Evolutionary conservation across 1,284 basidiomycete species (phyloP).

Genomic region (Boletellus sp.): DNA sequence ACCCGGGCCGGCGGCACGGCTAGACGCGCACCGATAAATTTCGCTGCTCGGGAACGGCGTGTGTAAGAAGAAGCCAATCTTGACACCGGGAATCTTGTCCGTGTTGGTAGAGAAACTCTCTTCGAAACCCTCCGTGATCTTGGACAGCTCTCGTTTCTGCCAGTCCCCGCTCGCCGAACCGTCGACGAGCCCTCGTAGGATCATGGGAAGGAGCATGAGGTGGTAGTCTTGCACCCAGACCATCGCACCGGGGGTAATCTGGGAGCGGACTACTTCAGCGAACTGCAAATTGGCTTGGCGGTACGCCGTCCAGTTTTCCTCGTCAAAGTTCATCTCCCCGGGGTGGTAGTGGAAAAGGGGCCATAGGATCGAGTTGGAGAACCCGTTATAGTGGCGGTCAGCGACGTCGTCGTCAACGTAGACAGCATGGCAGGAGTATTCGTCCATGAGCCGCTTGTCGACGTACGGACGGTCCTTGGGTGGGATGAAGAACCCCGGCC

Average conservation of each 20-base stretch:
- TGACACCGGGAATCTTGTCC: slow-evolving; percentile 57
- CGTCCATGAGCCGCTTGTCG: slow-evolving; percentile 85
- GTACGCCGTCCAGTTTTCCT: slow-evolving; percentile 97
- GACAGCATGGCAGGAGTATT: slow-evolving; percentile 96
- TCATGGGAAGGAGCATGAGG: slow-evolving; percentile 95
- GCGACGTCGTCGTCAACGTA: slow-evolving; percentile 97
- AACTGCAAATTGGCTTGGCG: slow-evolving; percentile 95
- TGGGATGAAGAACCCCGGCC: slow-evolving; percentile 89
- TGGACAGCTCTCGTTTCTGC: slow-evolving; percentile 64
- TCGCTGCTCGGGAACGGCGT: slow-evolving; percentile 98
- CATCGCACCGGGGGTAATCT: slow-evolving; percentile 83
- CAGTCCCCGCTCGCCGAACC: slow-evolving; percentile 62
- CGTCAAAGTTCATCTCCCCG: slow-evolving; percentile 99
- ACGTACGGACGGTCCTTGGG: slow-evolving; percentile 81
- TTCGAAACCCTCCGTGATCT: slow-evolving; percentile 75
- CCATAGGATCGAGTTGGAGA: slow-evolving; percentile 99
- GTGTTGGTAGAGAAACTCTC: slow-evolving; percentile 44
- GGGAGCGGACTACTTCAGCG: slow-evolving; percentile 80
- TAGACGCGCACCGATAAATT: slow-evolving; percentile 80
- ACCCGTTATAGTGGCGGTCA: slow-evolving; percentile 97
- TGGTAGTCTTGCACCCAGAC: slow-evolving; percentile 99
- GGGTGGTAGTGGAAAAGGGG: slow-evolving; percentile 99
- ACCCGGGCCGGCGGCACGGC: slow-evolving; percentile 11
- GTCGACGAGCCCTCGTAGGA: slow-evolving; percentile 85
- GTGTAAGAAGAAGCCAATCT: slow-evolving; percentile 98